phyloP scores from a whole-genome alignment of 129 eudicot species.

The Tanacetum coccineum region DNA sequence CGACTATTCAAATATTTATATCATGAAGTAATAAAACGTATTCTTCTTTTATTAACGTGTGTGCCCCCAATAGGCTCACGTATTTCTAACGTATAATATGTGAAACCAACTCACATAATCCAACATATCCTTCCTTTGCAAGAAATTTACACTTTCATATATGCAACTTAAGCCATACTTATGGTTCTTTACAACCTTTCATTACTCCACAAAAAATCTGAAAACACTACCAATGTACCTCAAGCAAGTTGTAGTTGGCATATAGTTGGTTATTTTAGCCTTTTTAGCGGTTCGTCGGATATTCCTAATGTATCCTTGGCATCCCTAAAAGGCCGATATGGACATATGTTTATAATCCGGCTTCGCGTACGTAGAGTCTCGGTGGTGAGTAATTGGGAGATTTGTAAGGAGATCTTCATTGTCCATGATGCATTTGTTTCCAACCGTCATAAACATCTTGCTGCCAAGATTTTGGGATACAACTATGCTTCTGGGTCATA shows the following conservation, averaged over 20 bases:
- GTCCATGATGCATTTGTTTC: background rate
- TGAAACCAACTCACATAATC: too few relatives aligned
- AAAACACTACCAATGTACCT: constrained; percentile 6
- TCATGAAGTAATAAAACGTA: too few relatives aligned
- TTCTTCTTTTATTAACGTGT: too few relatives aligned
- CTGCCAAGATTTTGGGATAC: background rate
- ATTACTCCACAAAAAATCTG: too few relatives aligned
- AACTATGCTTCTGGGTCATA: background rate
- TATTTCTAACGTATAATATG: too few relatives aligned
- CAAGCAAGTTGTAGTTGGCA: constrained; percentile 56
- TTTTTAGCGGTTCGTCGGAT: constrained; percentile 4
- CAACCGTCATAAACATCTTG: background rate
- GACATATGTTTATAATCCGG: background rate
- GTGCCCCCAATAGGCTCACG: too few relatives aligned
- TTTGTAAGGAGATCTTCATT: background rate
- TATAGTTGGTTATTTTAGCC: constrained; percentile 35
- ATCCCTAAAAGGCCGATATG: background rate
- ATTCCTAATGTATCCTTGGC: constrained; percentile 4
- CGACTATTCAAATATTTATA: too few relatives aligned
- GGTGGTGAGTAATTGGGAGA: background rate
- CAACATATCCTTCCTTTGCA: too few relatives aligned
- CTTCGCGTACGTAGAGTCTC: background rate
- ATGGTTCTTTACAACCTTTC: too few relatives aligned
- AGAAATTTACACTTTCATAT: too few relatives aligned
- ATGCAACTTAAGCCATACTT: too few relatives aligned